Percentiles rank a stretch among this genome's conserved stretches.
Evolutionary conservation across 2,329 filamentous ascomycete genomes (phyloP).

Genomic region (Trichoderma harzianum): DNA sequence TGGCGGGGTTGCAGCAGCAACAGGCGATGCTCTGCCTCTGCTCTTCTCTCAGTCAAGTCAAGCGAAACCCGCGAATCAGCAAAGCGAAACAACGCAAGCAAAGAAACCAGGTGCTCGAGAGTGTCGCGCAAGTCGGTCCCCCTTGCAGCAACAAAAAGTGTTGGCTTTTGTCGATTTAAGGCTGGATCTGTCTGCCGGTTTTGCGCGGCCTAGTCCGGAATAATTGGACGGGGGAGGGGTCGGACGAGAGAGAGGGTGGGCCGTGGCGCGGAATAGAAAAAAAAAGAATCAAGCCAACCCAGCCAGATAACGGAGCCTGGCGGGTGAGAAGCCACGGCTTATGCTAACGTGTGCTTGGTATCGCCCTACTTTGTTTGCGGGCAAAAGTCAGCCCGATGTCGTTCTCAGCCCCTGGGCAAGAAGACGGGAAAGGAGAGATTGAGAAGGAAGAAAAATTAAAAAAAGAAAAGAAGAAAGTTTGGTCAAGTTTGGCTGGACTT

Average conservation of each 20-base stretch:
- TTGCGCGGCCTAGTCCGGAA: slow-evolving; percentile 8
- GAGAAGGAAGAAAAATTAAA: background rate
- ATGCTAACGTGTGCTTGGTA: background rate
- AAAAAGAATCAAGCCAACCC: background rate
- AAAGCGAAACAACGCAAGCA: background rate
- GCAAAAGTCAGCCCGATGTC: background rate
- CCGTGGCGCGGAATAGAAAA: slow-evolving; percentile 6
- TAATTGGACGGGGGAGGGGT: background rate
- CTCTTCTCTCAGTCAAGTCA: background rate
- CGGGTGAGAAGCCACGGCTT: background rate
- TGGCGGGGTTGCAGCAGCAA: slow-evolving; percentile 34
- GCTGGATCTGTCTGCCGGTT: background rate
- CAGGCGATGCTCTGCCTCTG: background rate
- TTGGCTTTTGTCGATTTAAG: slow-evolving; percentile 5
- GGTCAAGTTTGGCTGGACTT: background rate
- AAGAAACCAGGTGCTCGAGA: background rate
- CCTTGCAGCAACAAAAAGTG: background rate
- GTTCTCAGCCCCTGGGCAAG: background rate
- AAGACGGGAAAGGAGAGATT: background rate
- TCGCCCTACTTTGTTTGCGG: background rate
- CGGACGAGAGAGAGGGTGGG: slow-evolving; percentile 4
- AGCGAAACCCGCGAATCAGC: background rate
- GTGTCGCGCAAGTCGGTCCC: background rate
- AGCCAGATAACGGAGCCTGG: background rate
- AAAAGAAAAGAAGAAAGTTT: background rate